Conservation (phyloP, 345 rosid genomes). For the Diplotaxis tenuifolia region DNA sequence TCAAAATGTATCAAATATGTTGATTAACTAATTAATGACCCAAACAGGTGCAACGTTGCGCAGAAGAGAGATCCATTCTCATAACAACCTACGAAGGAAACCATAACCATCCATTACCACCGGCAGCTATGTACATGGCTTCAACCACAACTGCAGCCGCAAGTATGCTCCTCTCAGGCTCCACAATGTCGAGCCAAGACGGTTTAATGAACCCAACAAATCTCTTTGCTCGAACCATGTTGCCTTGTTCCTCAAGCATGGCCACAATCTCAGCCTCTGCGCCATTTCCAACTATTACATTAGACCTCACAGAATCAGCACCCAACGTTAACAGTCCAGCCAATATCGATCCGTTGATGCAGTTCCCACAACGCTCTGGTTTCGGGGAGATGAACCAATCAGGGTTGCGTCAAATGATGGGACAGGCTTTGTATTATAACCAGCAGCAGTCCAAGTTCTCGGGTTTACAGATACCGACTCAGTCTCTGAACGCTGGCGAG, state of each 20-base stretch:
- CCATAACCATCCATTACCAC: constrained; percentile 95
- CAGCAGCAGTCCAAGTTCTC: constrained; percentile 78
- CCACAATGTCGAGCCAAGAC: constrained; percentile 70
- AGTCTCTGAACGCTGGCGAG: constrained; percentile 41
- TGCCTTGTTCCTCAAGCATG: constrained; percentile 88
- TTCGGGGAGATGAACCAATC: constrained; percentile 23
- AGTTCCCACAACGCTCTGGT: constrained; percentile 36
- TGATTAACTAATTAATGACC: not conserved
- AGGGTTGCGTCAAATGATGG: constrained; percentile 51
- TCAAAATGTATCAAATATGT: not conserved
- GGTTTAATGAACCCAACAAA: constrained; percentile 61
- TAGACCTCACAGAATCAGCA: constrained; percentile 66
- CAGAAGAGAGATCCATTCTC: constrained; percentile 74
- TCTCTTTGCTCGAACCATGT: constrained; percentile 67
- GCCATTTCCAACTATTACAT: constrained; percentile 89
- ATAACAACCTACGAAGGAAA: constrained; percentile 90
- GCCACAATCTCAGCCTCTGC: constrained; percentile 95
- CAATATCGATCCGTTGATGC: constrained; percentile 36
- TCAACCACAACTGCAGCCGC: constrained; percentile 89
- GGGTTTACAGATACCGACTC: constrained; percentile 63
- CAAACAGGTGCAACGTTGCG: constrained; percentile 84
- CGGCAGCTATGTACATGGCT: constrained; percentile 88
- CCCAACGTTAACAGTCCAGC: constrained; percentile 40
- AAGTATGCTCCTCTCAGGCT: constrained; percentile 75
- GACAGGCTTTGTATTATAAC: constrained; percentile 54